These are phyloP conservation scores for Glarea lozoyensis DNA, from an alignment of 495 filamentous ascomycete genomes.

Conservation along the genomic window DNA sequence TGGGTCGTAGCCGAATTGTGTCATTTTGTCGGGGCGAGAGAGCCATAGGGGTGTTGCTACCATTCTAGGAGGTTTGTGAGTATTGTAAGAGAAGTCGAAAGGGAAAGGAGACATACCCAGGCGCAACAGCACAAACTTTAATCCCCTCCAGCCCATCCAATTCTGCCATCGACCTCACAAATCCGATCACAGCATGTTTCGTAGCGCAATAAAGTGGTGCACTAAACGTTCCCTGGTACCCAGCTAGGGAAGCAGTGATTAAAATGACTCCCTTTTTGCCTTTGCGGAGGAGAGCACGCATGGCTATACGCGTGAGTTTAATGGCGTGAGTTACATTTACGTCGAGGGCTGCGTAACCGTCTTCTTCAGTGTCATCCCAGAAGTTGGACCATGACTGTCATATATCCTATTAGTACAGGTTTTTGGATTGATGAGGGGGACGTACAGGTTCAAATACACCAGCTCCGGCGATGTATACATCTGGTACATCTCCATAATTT, in stretches of 20 bases:
- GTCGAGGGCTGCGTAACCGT: slow-evolving; percentile 19
- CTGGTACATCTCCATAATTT: slow-evolving; percentile 26
- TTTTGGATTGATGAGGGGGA: background rate
- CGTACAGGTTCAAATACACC: slow-evolving; percentile 28
- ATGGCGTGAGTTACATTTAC: slow-evolving; percentile 27
- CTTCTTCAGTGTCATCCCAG: slow-evolving; percentile 24
- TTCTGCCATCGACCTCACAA: slow-evolving; percentile 24
- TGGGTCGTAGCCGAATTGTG: slow-evolving; percentile 15
- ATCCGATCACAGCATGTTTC: slow-evolving; percentile 30
- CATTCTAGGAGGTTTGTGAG: slow-evolving; percentile 6
- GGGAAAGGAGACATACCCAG: background rate
- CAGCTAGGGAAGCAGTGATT: slow-evolving; percentile 21
- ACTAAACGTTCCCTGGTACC: slow-evolving; percentile 3
- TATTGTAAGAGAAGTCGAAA: background rate
- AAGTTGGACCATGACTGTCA: slow-evolving; percentile 20
- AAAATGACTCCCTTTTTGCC: slow-evolving; percentile 25
- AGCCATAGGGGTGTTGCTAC: slow-evolving; percentile 22
- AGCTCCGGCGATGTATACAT: slow-evolving; percentile 24
- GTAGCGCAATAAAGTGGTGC: slow-evolving; percentile 26
- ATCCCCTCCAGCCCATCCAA: slow-evolving; percentile 21
- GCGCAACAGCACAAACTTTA: slow-evolving; percentile 4
- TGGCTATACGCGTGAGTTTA: slow-evolving; percentile 29
- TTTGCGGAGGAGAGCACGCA: slow-evolving; percentile 21
- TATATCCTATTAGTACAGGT: background rate
- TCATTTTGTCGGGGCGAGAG: slow-evolving; percentile 9